These are phyloP conservation scores for Clarireedia hainanense DNA, from an alignment of 2,329 filamentous ascomycete species.

Conservation along the genomic window DNA sequence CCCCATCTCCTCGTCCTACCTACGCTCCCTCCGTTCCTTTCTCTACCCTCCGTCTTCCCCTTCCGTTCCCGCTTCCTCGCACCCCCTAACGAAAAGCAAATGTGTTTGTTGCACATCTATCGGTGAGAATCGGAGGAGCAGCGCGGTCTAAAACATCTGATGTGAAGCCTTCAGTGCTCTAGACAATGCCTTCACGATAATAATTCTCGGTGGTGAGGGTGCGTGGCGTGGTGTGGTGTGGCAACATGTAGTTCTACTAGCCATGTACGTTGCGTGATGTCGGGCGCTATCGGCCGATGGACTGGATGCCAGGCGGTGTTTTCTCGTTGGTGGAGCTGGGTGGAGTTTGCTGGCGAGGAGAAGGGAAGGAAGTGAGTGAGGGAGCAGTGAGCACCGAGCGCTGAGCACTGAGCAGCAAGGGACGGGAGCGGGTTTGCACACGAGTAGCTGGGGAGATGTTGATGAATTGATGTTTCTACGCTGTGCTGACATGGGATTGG, in stretches of 20 bases:
- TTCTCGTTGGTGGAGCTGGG: too few relatives aligned
- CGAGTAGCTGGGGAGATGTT: too few relatives aligned
- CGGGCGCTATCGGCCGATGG: background rate
- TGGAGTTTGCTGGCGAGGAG: too few relatives aligned
- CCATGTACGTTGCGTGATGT: background rate
- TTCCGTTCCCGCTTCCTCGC: background rate
- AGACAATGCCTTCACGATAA: background rate
- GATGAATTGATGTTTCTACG: too few relatives aligned
- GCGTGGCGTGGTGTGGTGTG: background rate
- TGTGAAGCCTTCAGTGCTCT: background rate
- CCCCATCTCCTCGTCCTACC: background rate
- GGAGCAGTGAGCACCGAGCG: too few relatives aligned
- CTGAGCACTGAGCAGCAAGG: too few relatives aligned
- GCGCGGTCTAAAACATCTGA: background rate
- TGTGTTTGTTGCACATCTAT: background rate
- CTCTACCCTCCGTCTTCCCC: background rate
- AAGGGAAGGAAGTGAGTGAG: too few relatives aligned
- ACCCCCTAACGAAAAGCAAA: background rate
- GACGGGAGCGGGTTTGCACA: too few relatives aligned
- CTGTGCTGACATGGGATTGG: too few relatives aligned
- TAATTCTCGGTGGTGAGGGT: background rate
- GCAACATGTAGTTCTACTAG: background rate
- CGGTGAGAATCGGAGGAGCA: background rate
- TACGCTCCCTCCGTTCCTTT: background rate
- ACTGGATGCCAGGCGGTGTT: too few relatives aligned